Percentiles rank a stretch among this genome's conserved stretches.
phyloP scores from a whole-genome alignment of 305 asterid genomes.

The Plantago lanceolata region DNA sequence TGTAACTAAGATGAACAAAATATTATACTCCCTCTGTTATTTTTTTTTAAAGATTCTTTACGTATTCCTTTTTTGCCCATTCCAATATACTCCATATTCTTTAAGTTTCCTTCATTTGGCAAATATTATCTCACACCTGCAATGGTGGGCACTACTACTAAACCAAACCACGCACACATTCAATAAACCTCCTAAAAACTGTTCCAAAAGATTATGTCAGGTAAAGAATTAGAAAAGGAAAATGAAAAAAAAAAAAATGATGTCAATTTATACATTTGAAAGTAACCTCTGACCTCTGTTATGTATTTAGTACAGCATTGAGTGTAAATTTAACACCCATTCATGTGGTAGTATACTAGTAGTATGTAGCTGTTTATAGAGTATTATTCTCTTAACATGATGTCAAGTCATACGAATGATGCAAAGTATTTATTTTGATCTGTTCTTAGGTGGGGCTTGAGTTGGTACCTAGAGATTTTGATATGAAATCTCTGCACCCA shows the following conservation, averaged over 20 bases:
- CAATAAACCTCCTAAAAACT: no score
- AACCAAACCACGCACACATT: no score
- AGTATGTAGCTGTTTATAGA: background rate
- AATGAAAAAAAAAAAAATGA: no score
- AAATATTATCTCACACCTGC: no score
- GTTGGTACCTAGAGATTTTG: conserved; percentile 92
- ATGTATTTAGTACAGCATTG: background rate
- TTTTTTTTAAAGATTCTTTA: no score
- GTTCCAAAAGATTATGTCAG: no score
- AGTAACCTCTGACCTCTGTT: background rate
- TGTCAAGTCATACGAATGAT: conserved; percentile 21
- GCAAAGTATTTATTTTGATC: conserved; percentile 18
- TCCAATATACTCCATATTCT: no score
- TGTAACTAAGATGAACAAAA: background rate
- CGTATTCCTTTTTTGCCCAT: no score
- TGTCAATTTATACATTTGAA: no score
- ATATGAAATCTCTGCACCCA: conserved; percentile 73
- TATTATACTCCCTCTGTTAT: background rate
- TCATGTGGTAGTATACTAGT: conserved; percentile 10
- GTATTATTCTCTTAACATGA: conserved; percentile 9
- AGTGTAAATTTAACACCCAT: background rate
- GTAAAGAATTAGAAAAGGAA: no score
- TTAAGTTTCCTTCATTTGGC: no score
- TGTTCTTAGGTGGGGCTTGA: conserved; percentile 84
- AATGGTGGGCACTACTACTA: no score